Conservation (phyloP, 176 grass and related monocot genomes). For the Olyra latifolia region DNA sequence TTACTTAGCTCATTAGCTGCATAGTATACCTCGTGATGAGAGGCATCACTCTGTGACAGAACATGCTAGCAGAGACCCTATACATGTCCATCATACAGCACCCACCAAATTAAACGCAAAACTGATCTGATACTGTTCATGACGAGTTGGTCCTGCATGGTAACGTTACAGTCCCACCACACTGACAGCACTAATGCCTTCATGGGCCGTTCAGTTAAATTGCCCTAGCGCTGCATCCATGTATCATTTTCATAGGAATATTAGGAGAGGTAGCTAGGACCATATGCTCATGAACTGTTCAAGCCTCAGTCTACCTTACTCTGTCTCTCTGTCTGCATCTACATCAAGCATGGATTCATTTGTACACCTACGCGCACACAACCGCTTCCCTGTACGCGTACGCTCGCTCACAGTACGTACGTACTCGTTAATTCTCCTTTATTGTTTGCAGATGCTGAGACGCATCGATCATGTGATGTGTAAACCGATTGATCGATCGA, state of each 20-base stretch:
- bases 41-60: neutral
- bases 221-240: neutral
- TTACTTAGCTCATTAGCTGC: neutral
- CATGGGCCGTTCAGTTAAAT: neutral
- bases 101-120: neutral
- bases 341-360: neutral
- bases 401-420: neutral
- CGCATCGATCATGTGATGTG: neutral
- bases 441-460: neutral
- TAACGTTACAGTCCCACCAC: neutral
- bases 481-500: neutral
- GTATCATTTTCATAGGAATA: neutral
- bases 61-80: neutral
- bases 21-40: neutral
- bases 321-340: neutral
- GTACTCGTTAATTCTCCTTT: neutral
- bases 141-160: constrained; percentile 18
- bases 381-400: constrained; percentile 6
- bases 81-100: neutral
- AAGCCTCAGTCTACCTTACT: neutral
- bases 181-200: constrained; percentile 7
- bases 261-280: constrained; percentile 4
- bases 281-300: neutral
- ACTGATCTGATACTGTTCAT: neutral
- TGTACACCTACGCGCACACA: neutral